Conservation (phyloP, 257 asterid genomes). For the Nicotiana tabacum region DNA sequence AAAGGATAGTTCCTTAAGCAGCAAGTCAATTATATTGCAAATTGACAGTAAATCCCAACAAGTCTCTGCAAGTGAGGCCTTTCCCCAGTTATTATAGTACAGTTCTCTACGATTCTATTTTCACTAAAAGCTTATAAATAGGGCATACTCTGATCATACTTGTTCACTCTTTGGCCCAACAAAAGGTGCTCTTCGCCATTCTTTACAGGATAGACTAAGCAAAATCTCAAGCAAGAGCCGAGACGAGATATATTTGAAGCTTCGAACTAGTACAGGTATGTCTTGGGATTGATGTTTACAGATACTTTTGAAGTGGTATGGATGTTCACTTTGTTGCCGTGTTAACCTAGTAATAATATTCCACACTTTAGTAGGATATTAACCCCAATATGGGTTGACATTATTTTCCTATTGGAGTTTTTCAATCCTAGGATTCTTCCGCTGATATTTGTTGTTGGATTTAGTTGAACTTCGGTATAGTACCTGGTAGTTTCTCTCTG, state of each 20-base stretch:
- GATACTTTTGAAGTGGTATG: not conserved
- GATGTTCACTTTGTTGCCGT: not conserved
- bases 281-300: not conserved
- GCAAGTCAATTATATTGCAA: constrained; percentile 54
- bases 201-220: constrained; percentile 55
- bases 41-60: constrained; percentile 58
- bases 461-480: not conserved
- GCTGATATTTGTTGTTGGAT: not conserved
- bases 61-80: constrained; percentile 63
- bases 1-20: constrained; percentile 59
- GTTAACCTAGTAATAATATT: not conserved
- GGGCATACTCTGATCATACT: constrained; percentile 15
- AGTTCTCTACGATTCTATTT: constrained; percentile 13
- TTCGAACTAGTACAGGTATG: constrained; percentile 54
- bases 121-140: not conserved
- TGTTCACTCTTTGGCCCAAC: constrained; percentile 23
- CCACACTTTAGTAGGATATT: not conserved
- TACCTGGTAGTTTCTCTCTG: not conserved
- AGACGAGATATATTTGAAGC: constrained; percentile 59
- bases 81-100: constrained; percentile 7
- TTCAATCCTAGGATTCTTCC: constrained; percentile 5
- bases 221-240: constrained; percentile 57
- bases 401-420: not conserved
- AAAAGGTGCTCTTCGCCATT: constrained; percentile 62
- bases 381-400: not conserved